Evolutionary conservation across 2,329 filamentous ascomycete genomes (phyloP).

Genomic region (Ophiostoma populinum): DNA sequence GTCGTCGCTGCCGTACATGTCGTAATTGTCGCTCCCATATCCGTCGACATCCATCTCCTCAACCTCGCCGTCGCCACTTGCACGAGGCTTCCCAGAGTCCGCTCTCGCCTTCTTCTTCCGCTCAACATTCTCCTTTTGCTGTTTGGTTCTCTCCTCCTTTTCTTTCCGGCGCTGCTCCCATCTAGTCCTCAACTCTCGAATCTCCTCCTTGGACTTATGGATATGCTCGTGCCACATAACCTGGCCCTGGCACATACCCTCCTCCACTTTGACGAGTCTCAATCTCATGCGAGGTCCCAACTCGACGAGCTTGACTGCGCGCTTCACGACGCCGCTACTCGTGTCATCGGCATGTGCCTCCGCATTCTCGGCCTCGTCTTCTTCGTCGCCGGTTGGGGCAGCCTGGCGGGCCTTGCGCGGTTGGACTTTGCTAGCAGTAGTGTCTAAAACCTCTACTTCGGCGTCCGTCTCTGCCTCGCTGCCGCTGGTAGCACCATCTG

Average conservation of each 20-base stretch:
- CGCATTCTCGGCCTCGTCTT: slow-evolving; percentile 24
- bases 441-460: slow-evolving; percentile 72
- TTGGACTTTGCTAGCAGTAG: slow-evolving; percentile 43
- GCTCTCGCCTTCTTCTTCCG: slow-evolving; percentile 51
- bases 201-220: slow-evolving; percentile 63
- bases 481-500: slow-evolving; percentile 58
- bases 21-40: slow-evolving; percentile 26
- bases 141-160: slow-evolving; percentile 64
- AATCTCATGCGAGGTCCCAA: slow-evolving; percentile 80
- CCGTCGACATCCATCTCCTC: slow-evolving; percentile 22
- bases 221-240: slow-evolving; percentile 97
- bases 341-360: slow-evolving; percentile 16
- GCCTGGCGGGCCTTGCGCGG: slow-evolving; percentile 31
- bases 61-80: slow-evolving; percentile 22
- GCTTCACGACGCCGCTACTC: slow-evolving; percentile 51
- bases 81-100: slow-evolving; percentile 16
- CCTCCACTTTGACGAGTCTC: slow-evolving; percentile 87
- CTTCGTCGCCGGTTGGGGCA: slow-evolving; percentile 21
- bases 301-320: slow-evolving; percentile 82
- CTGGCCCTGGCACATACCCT: slow-evolving; percentile 76
- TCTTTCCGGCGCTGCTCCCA: slow-evolving; percentile 66
- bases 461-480: slow-evolving; percentile 89
- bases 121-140: slow-evolving; percentile 82
- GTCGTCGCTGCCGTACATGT: slow-evolving; percentile 34
- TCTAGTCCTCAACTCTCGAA: slow-evolving; percentile 59